phyloP scores from a whole-genome alignment of 2,329 filamentous ascomycete species.

The Neopestalotiopsis sp. region DNA sequence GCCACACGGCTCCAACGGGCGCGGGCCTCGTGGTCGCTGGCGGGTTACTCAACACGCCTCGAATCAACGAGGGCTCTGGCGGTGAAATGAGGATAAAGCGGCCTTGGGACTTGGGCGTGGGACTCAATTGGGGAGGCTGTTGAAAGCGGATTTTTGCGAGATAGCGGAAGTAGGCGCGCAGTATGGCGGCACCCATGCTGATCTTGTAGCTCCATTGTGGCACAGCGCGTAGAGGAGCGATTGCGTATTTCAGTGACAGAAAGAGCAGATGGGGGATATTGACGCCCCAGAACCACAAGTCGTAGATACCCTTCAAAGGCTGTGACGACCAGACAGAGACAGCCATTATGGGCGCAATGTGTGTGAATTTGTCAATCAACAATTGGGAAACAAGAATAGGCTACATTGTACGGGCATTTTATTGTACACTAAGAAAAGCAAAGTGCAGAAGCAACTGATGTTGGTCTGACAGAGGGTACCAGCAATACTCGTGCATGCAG shows the following conservation, averaged over 20 bases:
- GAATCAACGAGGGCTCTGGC: slow-evolving; percentile 14
- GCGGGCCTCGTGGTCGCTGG: slow-evolving; percentile 21
- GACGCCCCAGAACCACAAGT: slow-evolving; percentile 8
- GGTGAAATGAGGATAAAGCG: slow-evolving; percentile 24
- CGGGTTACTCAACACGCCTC: slow-evolving; percentile 21
- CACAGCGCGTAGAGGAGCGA: slow-evolving; percentile 24
- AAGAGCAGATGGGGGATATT: slow-evolving; percentile 15
- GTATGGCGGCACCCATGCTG: slow-evolving; percentile 20
- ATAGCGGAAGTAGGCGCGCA: slow-evolving; percentile 22
- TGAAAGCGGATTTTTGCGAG: slow-evolving; percentile 21
- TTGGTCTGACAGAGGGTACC: too few relatives aligned
- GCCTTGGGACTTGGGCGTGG: slow-evolving; percentile 19
- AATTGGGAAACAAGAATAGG: too few relatives aligned
- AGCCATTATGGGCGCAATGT: slow-evolving; percentile 17
- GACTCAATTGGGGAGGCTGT: slow-evolving; percentile 20
- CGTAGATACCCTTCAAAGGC: slow-evolving; percentile 23
- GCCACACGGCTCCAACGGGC: slow-evolving; percentile 25
- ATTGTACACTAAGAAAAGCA: too few relatives aligned
- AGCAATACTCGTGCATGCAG: too few relatives aligned
- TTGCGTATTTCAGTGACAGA: slow-evolving; percentile 23
- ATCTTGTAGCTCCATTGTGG: slow-evolving; percentile 24
- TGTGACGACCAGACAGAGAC: slow-evolving; percentile 20
- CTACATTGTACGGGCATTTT: too few relatives aligned
- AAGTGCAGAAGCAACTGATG: too few relatives aligned
- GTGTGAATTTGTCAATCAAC: neutral